Base-by-base conservation (phyloP, 495 filamentous ascomycete species). In the Daldinia loculata region DNA sequence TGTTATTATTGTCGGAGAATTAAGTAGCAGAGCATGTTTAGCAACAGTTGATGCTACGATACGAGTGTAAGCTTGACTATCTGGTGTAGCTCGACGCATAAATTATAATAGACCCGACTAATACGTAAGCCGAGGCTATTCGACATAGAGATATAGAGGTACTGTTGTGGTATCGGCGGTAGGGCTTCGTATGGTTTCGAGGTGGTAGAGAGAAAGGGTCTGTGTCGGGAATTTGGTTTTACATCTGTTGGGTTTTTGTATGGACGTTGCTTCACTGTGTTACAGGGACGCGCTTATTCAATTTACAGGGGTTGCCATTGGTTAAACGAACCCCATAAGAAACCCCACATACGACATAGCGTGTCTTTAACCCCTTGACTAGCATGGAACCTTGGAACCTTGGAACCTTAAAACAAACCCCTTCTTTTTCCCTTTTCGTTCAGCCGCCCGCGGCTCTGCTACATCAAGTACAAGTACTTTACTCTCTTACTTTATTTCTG, bases 281-380 rank as follows among this genome's bases (percentile, higher is more conserved):
- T 73, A 75, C 72, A 73, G 69, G 72, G 61, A 60, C 65, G 69
- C 75, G 69, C 75, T 75, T 70, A 71, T 61, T 71, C 50, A 65
- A 27, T 36, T 24, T 30, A 45, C 72, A 61, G 64, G 72, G 75
- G 6, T 55, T 59, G 0, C 48, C 2, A 77, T 75, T 77, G 75
- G 75, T 6, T 52, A 1, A 11, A 2, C 29, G 8, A 6, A 29
- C 24, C n/a, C 29, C 51, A 27, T 30, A 27, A 19, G 8, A 11
- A 32, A 58, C 66, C 61, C 70, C 64, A 29, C 64, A 32, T 51
- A 67, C 59, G 55, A 72, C 64, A 50, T 67, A 59, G 69, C 53
- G 48, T 32, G 45, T 56, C 61, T 73, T 65, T 59, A 36, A 32
- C 29, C 70, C 71, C 71, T 59, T 34, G 22, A 43, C 24, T 32